Conservation (phyloP, 495 filamentous ascomycete genomes). For the Neurospora tetrasperma region DNA sequence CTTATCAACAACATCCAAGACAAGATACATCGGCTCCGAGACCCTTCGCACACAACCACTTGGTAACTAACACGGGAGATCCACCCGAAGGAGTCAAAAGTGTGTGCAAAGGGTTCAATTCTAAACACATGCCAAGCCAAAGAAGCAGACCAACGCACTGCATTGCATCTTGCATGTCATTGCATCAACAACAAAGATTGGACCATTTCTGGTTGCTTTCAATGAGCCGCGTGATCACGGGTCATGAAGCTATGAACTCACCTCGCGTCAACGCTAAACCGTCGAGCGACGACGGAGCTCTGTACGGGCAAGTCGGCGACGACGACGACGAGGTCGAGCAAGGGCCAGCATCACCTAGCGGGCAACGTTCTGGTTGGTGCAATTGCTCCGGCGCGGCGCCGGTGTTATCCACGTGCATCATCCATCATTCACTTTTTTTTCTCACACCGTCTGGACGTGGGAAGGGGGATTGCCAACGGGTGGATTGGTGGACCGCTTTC, state of each 20-base stretch:
- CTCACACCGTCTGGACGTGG: neutral
- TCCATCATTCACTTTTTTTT: neutral
- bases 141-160: neutral
- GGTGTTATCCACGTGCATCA: neutral
- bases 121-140: neutral
- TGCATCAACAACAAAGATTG: neutral
- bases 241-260: neutral
- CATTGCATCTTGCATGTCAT: neutral
- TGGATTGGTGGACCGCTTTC: neutral
- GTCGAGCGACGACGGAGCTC: neutral
- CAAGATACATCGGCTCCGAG: neutral
- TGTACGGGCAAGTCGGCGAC: neutral
- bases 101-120: neutral
- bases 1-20: neutral
- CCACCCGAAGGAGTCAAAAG: neutral
- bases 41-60: too few relatives aligned
- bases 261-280: neutral
- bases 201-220: neutral
- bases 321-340: neutral
- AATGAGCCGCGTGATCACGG: neutral
- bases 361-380: neutral
- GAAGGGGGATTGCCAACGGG: neutral
- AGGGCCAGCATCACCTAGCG: neutral
- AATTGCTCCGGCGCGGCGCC: neutral
- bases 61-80: neutral